Evolutionary conservation across 2,329 filamentous ascomycete species (phyloP).

Genomic region (Hansfordia pulvinata): DNA sequence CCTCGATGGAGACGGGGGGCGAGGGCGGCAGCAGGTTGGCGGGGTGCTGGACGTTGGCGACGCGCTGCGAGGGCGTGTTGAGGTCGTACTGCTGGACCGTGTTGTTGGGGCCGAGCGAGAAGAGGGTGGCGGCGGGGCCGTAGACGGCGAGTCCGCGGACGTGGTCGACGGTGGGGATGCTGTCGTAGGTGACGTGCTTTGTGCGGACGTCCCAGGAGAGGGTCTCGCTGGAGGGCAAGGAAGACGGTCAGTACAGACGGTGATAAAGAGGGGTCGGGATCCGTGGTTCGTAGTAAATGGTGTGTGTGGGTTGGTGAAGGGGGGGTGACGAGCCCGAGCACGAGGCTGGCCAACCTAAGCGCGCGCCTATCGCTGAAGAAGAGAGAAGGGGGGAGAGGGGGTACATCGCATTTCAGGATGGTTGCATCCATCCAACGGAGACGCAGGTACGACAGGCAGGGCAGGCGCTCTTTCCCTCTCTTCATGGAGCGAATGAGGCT

Average conservation of each 20-base stretch:
- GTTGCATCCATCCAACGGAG: no score
- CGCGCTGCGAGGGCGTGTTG: conserved; percentile 66
- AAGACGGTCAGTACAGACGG: no score
- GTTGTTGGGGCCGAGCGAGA: conserved; percentile 77
- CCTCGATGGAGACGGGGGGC: conserved; percentile 68
- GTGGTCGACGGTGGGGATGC: conserved; percentile 71
- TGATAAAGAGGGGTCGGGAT: no score
- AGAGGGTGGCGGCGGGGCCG: conserved; percentile 80
- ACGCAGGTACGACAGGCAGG: no score
- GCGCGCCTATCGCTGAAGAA: conserved; percentile 26
- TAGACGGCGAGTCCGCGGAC: conserved; percentile 76
- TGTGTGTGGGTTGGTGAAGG: no score
- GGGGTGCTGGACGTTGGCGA: conserved; percentile 77
- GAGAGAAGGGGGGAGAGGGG: no score
- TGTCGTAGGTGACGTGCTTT: conserved; percentile 88
- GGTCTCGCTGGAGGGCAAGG: conserved; percentile 56
- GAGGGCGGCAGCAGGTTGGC: conserved; percentile 68
- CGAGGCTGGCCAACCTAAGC: conserved; percentile 28
- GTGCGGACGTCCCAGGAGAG: conserved; percentile 94
- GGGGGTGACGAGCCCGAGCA: no score
- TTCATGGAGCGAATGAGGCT: no score
- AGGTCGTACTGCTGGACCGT: conserved; percentile 93
- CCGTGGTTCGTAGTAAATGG: conserved; percentile 17
- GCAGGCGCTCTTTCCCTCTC: no score
- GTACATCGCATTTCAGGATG: no score